Evolutionary conservation across 345 rosid genomes (phyloP), one percentile per base, ranked within the genome.

Genomic region (Aethionema arabicum): DNA sequence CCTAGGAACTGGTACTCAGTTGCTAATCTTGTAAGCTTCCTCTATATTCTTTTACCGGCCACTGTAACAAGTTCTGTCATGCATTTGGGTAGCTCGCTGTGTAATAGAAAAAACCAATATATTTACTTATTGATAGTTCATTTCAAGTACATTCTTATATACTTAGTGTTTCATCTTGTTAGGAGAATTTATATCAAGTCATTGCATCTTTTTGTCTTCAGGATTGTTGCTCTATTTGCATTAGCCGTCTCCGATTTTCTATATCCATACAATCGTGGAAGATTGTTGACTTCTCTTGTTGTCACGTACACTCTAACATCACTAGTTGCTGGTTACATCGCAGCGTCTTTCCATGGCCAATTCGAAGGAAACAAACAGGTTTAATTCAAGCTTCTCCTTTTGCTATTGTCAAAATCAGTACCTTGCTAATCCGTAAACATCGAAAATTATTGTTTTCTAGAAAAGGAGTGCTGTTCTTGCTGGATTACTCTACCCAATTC

Each of bases 331-430:
- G 98, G 98, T 12, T 86, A 78, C 68, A 67, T 78, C 44, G 59
- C 98, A 41, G 77, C 90, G 66, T 84, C 88, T 70, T 82, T 86
- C 56, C 85, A 86, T 72, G 64, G 63, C 50, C 81, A 80, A 55
- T 83, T 85, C 70, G 74, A 77, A 31, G 86, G 78, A 76, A 68
- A 74, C 53, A 85, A 90, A 80, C 87, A 86, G 95, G 96, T 86
- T 77, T 63, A 15, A 56, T 65, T 38, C 12, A 31, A 13, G 38
- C 46, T 64, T 65, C 31, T 42, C 29, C 44, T 13, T 43, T 21
- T 7, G 13, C 48, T 30, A 15, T 42, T 32, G 13, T 41, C 8
- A 54, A 33, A 9, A 9, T 13, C 38, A 44, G 6, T 70, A 60
- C 5, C 16, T 52, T 7, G 10, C 21, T 13, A 59, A 13, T n/a